Evolutionary conservation across 1,139 yeast species (phyloP).

Genomic region (Pichia sp.): DNA sequence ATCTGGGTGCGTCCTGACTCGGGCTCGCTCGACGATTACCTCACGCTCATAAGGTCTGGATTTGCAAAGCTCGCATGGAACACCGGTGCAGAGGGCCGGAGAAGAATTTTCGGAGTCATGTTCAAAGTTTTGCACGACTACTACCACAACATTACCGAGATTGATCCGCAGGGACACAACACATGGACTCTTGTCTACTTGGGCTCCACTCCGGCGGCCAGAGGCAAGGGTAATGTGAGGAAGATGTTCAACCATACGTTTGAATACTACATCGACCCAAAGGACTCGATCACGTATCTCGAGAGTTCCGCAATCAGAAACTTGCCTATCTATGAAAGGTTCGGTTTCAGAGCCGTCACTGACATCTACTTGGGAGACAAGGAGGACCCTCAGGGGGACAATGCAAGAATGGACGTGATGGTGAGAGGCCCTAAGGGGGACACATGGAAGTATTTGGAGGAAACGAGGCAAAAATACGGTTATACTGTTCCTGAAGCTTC

Average conservation of each 20-base stretch:
- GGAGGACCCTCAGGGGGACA: constrained; percentile 33
- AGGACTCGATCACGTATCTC: constrained; percentile 45
- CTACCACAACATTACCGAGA: constrained; percentile 30
- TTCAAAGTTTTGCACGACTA: constrained; percentile 54
- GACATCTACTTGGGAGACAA: constrained; percentile 49
- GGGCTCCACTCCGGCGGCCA: constrained; percentile 53
- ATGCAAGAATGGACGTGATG: constrained; percentile 57
- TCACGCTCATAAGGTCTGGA: constrained; percentile 54
- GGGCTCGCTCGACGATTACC: constrained; percentile 43
- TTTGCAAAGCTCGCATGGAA: constrained; percentile 51
- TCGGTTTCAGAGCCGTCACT: constrained; percentile 50
- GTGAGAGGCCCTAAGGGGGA: constrained; percentile 45
- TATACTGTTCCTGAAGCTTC: constrained; percentile 26
- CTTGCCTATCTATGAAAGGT: constrained; percentile 54
- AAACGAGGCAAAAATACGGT: constrained; percentile 22
- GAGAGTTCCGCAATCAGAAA: constrained; percentile 54
- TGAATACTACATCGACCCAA: constrained; percentile 45
- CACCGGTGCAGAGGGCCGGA: constrained; percentile 49
- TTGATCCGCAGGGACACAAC: constrained; percentile 34
- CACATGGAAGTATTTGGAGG: constrained; percentile 32
- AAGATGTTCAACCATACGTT: constrained; percentile 55
- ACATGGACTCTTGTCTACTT: constrained; percentile 58
- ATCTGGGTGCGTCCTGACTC: constrained; percentile 58
- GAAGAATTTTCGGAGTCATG: constrained; percentile 53
- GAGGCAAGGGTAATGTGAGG: constrained; percentile 65